Percentiles rank a stretch among this genome's conserved stretches.
phyloP scores from a whole-genome alignment of 179 eudicot genomes.

The Patellifolia procumbens region DNA sequence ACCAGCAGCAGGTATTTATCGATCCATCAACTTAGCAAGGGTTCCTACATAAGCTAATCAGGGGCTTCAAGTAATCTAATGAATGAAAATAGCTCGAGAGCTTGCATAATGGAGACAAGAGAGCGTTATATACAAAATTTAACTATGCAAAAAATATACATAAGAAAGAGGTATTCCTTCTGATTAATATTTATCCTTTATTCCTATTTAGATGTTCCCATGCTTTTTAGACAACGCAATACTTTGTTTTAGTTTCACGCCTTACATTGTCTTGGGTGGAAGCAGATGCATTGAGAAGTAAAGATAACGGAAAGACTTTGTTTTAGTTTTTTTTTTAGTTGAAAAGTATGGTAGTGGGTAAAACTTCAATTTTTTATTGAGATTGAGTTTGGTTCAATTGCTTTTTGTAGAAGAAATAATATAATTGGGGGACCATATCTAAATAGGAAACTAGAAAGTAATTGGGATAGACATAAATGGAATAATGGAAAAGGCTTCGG shows the following conservation, averaged over 20 bases:
- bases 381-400: too few relatives aligned
- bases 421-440: too few relatives aligned
- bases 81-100: neutral
- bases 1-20: too few relatives aligned
- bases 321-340: too few relatives aligned
- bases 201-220: neutral
- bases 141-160: neutral
- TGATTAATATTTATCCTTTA: neutral
- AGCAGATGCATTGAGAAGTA: neutral
- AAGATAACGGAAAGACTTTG: neutral
- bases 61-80: neutral
- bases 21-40: neutral
- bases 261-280: neutral
- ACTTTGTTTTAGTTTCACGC: neutral
- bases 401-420: too few relatives aligned
- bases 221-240: neutral
- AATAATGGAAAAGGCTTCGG: too few relatives aligned
- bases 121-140: too few relatives aligned
- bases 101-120: neutral
- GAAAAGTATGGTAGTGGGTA: too few relatives aligned
- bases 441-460: too few relatives aligned
- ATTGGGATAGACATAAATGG: too few relatives aligned
- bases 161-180: too few relatives aligned
- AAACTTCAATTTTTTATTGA: too few relatives aligned
- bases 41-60: neutral